These are phyloP conservation scores for Venturia aucupariae DNA, from an alignment of 2,329 filamentous ascomycete genomes.

Conservation along the genomic window DNA sequence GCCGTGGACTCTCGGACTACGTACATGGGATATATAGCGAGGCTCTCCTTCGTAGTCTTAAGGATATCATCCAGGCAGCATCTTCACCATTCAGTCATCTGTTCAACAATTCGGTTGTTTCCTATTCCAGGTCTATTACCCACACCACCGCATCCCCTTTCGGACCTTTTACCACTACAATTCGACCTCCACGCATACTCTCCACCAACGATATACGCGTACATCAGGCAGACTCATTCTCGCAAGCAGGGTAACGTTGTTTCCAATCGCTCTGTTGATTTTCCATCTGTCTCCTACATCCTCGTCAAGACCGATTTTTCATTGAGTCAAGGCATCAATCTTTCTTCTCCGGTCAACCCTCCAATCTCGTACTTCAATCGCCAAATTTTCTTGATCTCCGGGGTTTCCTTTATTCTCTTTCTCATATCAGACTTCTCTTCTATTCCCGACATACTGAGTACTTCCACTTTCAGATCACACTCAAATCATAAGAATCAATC, in stretches of 20 bases:
- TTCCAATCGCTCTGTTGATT: not conserved
- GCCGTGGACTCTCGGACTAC: not conserved
- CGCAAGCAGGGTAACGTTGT: constrained; percentile 6
- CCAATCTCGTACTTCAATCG: constrained; percentile 12
- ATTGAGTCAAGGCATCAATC: constrained; percentile 7
- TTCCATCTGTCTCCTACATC: not conserved
- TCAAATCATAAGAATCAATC: not conserved
- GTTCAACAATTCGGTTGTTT: not conserved
- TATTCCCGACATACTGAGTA: not conserved
- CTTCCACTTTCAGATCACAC: not conserved
- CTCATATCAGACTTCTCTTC: not conserved
- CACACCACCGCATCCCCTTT: not conserved
- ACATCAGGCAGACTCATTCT: constrained; percentile 10
- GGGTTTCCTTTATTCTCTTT: not conserved
- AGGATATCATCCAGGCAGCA: not conserved
- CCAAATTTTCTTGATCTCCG: not conserved
- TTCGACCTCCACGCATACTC: not conserved
- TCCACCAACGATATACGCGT: not conserved
- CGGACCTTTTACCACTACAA: not conserved
- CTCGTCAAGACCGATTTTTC: not conserved
- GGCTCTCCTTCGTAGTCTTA: not conserved
- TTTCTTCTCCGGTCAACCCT: constrained; percentile 12
- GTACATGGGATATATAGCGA: not conserved
- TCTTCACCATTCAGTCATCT: not conserved
- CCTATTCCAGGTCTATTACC: not conserved